Base-by-base conservation (phyloP, 73 alveolate species). In the Paramecium biaurelia region DNA sequence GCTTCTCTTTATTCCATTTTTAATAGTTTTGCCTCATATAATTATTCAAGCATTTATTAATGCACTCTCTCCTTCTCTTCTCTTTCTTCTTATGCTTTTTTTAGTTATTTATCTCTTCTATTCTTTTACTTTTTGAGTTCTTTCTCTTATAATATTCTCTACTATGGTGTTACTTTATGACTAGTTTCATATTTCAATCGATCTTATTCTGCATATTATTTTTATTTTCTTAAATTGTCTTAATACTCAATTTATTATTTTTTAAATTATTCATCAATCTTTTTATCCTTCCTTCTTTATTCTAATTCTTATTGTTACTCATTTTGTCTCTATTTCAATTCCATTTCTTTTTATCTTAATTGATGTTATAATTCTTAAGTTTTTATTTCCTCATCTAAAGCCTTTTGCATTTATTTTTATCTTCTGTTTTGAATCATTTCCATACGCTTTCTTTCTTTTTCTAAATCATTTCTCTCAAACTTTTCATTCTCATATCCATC, bases 231-330 rank as follows among this genome's bases (percentile, higher is more conserved):
- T 34, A 6, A 11, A 24, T 85, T 0, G 0, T 56, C 58, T 56
- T 37, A 20, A 35, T 21, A 57, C 9, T 85, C 42, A 4, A 42
- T 30, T 49, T 24, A 35, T 57, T 85, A 18, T 56, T 85, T 85
- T 20, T n/a, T 67, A 24, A 34, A 28, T 56, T 67, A 15, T 57
- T 85, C 70, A 7, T 56, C 85, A 23, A 18, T 56, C 67, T 85
- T 67, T 57, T 92, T 92, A 49, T 92, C 95, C 68, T 92, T 49
- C 37, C 28, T 76, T 30, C 70, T 76, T 30, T 58, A 23, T 79
- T 82, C 42, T 21, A 56, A 28, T 79, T 37, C 41, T 41, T 14
- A 3, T 21, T 57, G 43, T 59, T 85, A 45, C 34, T 85, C 87
- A 2, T 26, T 18, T 28, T 53, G 20, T 24, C 37, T 24, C 35